Evolutionary conservation across 2,329 filamentous ascomycete species (phyloP).

Genomic region (Beauveria sp.): DNA sequence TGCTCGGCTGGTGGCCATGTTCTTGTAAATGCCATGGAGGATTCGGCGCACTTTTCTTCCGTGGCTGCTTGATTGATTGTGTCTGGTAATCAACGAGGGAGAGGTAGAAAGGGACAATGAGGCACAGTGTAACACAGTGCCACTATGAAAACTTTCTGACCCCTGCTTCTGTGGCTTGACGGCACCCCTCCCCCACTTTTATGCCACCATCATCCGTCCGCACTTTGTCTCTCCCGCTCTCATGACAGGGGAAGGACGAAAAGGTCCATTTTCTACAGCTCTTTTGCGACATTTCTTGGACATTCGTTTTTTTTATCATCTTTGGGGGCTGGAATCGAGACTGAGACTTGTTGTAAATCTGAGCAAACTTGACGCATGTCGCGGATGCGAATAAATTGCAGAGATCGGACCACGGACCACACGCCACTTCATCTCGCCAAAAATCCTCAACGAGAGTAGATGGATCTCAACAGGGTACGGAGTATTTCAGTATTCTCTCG

Average conservation of each 20-base stretch:
- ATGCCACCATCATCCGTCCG: neutral
- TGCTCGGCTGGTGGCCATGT: neutral
- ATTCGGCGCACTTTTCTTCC: neutral
- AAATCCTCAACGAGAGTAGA: neutral
- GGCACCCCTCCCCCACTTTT: neutral
- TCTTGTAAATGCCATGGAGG: neutral
- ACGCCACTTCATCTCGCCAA: neutral
- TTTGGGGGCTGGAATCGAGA: neutral
- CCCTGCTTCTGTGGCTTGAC: constrained; percentile 2
- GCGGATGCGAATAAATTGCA: neutral
- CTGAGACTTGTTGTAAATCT: neutral
- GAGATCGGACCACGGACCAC: neutral
- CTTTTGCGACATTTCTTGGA: constrained; percentile 3
- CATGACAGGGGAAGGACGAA: neutral
- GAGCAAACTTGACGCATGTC: neutral
- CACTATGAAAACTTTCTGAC: neutral
- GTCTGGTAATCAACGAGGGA: neutral
- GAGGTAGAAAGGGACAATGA: neutral
- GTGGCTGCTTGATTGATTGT: neutral
- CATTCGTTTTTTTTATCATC: neutral
- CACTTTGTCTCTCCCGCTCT: neutral
- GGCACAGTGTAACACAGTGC: neutral
- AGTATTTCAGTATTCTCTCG: neutral
- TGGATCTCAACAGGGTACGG: neutral
- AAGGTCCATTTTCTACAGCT: neutral